Evolutionary conservation across 1,284 basidiomycete species (phyloP).

Genomic region (Macrocystidia cucumis): DNA sequence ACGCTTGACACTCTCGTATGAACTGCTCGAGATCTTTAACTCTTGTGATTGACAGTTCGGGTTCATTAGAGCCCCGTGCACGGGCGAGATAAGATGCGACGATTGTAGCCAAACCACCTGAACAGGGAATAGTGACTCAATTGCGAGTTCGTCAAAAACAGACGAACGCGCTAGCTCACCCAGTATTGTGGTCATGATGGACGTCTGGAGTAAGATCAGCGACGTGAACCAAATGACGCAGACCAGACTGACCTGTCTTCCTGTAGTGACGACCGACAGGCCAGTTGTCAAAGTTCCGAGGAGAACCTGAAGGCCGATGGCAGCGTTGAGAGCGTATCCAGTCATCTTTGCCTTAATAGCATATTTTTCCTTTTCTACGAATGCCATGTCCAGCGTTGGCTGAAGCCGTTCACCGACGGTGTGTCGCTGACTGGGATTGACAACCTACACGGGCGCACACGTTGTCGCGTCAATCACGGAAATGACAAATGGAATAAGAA

Average conservation of each 20-base stretch:
- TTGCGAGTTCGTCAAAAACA: too few relatives aligned
- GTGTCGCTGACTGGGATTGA: too few relatives aligned
- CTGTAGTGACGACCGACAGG: constrained; percentile 40
- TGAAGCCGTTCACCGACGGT: constrained; percentile 35
- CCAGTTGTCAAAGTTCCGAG: constrained; percentile 64
- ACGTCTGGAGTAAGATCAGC: constrained; percentile 19
- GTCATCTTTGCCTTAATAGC: constrained; percentile 37
- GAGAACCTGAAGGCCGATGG: constrained; percentile 45
- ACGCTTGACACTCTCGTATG: constrained; percentile 49
- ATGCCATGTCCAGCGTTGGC: constrained; percentile 35
- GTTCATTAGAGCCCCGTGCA: constrained; percentile 58
- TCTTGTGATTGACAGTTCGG: constrained; percentile 45
- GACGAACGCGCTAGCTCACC: constrained; percentile 19
- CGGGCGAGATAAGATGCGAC: constrained; percentile 66
- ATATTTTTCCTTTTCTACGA: constrained; percentile 30
- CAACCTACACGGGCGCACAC: too few relatives aligned
- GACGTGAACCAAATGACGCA: background rate
- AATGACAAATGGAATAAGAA: too few relatives aligned
- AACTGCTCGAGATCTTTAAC: constrained; percentile 57
- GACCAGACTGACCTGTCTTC: constrained; percentile 24
- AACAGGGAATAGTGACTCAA: constrained; percentile 10
- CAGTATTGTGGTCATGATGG: constrained; percentile 28
- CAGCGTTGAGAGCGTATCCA: constrained; percentile 42
- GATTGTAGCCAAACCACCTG: constrained; percentile 54
- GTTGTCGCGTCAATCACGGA: too few relatives aligned